These are phyloP conservation scores for Pyricularia grisea DNA, from an alignment of 2,329 filamentous ascomycete species.

Conservation along the genomic window DNA sequence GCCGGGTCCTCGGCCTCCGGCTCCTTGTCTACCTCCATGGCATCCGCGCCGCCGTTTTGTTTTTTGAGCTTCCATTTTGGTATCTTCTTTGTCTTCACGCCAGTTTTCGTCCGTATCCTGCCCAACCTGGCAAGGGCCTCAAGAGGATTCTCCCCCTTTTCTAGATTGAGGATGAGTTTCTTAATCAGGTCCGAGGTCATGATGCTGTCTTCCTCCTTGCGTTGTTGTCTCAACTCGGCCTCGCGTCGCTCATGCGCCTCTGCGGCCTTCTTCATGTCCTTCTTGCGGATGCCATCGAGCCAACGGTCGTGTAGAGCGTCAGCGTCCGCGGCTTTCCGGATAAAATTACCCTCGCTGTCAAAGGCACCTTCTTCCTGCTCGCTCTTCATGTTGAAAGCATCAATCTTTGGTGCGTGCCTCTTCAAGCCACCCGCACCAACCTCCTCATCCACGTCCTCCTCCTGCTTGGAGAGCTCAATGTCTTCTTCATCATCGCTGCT, in stretches of 20 bases:
- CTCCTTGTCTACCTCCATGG: conserved; percentile 73
- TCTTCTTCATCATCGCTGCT: conserved; percentile 58
- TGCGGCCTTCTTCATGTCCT: conserved; percentile 81
- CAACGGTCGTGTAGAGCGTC: conserved; percentile 87
- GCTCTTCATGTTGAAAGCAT: conserved; percentile 87
- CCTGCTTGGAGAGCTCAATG: conserved; percentile 64
- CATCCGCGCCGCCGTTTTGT: conserved; percentile 36
- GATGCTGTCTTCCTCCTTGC: conserved; percentile 76
- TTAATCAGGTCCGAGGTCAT: conserved; percentile 71
- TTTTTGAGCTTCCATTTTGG: conserved; percentile 66
- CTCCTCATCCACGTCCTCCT: conserved; percentile 76
- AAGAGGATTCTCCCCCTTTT: conserved; percentile 75
- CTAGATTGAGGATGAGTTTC: conserved; percentile 61
- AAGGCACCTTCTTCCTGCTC: conserved; percentile 92
- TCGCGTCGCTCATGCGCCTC: conserved; percentile 83
- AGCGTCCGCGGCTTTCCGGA: conserved; percentile 80
- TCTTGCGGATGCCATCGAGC: conserved; percentile 87
- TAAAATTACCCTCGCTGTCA: conserved; percentile 83
- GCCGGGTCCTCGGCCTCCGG: conserved; percentile 53
- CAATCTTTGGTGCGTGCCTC: conserved; percentile 84
- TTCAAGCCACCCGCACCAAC: conserved; percentile 86
- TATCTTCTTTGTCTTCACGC: conserved; percentile 44
- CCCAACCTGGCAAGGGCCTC: conserved; percentile 80
- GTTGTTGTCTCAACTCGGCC: conserved; percentile 61
- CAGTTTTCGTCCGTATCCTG: conserved; percentile 47